phyloP scores from a whole-genome alignment of 1,284 basidiomycete species.

The Naganishia sp. region DNA sequence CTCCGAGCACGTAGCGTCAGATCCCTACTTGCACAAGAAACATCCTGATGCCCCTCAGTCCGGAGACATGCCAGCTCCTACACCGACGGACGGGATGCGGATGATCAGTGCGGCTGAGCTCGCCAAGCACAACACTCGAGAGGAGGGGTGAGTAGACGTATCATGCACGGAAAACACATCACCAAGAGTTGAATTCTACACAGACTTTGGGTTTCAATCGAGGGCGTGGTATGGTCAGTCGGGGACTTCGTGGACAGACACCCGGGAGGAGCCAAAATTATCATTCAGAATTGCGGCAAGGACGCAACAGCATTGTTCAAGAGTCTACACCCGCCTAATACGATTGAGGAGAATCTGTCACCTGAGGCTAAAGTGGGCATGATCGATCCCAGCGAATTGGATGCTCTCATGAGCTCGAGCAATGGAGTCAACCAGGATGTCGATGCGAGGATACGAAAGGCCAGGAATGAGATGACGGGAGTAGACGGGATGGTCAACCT shows the following conservation, averaged over 20 bases:
- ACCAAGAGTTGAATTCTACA: background rate
- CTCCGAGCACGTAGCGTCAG: constrained; percentile 11
- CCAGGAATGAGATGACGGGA: constrained; percentile 40
- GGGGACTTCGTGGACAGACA: constrained; percentile 39
- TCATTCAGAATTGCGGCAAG: constrained; percentile 42
- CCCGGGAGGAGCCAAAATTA: constrained; percentile 43
- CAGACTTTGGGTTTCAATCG: constrained; percentile 43
- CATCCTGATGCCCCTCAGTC: constrained; percentile 28
- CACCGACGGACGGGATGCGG: constrained; percentile 26
- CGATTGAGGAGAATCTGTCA: constrained; percentile 38
- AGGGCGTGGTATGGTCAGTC: constrained; percentile 44
- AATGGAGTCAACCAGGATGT: constrained; percentile 28
- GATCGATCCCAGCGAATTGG: constrained; percentile 36
- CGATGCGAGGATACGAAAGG: constrained; percentile 35
- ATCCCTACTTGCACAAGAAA: constrained; percentile 21
- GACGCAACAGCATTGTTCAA: constrained; percentile 39
- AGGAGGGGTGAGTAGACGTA: constrained; percentile 25
- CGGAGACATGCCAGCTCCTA: constrained; percentile 25
- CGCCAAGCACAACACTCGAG: constrained; percentile 36
- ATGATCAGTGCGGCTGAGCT: constrained; percentile 38
- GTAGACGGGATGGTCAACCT: constrained; percentile 43
- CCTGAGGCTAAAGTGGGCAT: constrained; percentile 36
- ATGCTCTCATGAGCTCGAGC: constrained; percentile 23
- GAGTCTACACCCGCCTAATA: constrained; percentile 28
- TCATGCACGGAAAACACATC: background rate